A percentile compares a stretch with the other conserved stretches of the same genome.
phyloP scores from a whole-genome alignment of 2,329 filamentous ascomycete genomes.

The Acarospora socialis region DNA sequence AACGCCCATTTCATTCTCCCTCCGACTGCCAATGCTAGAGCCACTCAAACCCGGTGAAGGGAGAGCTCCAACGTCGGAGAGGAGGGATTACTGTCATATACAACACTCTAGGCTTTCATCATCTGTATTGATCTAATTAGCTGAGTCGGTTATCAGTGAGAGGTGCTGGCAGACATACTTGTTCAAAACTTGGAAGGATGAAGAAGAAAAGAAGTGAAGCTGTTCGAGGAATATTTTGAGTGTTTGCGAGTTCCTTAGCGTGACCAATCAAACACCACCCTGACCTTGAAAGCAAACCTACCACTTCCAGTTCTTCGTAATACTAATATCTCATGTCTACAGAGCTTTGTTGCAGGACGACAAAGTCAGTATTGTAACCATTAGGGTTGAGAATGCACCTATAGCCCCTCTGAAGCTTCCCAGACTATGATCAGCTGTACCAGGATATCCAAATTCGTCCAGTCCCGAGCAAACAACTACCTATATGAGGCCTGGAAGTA shows the following conservation, averaged over 20 bases:
- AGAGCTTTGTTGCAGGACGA: too few relatives aligned
- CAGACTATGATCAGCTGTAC: too few relatives aligned
- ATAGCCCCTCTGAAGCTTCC: too few relatives aligned
- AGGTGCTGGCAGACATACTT: slow-evolving; percentile 47
- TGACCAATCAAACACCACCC: not conserved
- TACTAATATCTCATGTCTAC: too few relatives aligned
- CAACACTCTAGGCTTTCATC: slow-evolving; percentile 99
- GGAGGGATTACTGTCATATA: slow-evolving; percentile 66
- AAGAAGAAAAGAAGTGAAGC: slow-evolving; percentile 45
- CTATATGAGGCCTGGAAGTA: too few relatives aligned
- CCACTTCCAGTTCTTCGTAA: not conserved
- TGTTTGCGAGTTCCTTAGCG: slow-evolving; percentile 2
- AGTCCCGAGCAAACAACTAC: too few relatives aligned
- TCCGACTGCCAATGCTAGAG: slow-evolving; percentile 49
- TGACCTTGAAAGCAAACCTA: not conserved
- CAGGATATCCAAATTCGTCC: too few relatives aligned
- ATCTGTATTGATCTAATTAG: slow-evolving; percentile 43
- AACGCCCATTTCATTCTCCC: slow-evolving; percentile 94
- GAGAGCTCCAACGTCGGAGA: slow-evolving; percentile 63
- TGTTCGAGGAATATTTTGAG: slow-evolving; percentile 11
- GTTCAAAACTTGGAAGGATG: slow-evolving; percentile 99
- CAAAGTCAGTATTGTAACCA: too few relatives aligned
- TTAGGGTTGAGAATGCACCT: too few relatives aligned
- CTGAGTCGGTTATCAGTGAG: slow-evolving; percentile 8
- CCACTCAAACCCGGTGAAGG: slow-evolving; percentile 81